Evolutionary conservation across 2,329 filamentous ascomycete genomes (phyloP), one percentile per base, ranked within the genome.

Genomic region (Fusarium haematococcum): DNA sequence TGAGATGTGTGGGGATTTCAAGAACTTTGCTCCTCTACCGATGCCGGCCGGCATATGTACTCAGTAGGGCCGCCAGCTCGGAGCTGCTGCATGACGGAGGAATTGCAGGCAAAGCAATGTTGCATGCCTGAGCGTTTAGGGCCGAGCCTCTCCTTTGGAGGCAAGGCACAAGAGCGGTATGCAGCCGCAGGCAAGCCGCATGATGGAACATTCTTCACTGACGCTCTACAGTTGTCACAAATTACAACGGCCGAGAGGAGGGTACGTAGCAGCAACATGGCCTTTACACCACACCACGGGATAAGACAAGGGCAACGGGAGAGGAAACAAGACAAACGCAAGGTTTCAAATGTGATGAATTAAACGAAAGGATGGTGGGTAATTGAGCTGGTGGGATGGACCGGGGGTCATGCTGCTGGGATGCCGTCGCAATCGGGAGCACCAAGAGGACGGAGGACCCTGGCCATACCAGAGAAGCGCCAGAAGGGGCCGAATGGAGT

Each of bases 361-460:
- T 68, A 65, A 66, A 64, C 30, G 50, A 56, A 65, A 70, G 63
- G 39, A 41, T 62, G 58, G 54, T 58, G 66, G 67, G 43, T 54
- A 64, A 66, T 71, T 57, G 61, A 41, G 63, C 58, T 39, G 58
- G 61, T 68, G 54, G 67, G 58, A 73, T 67, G 67, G 67, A 30
- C 67, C 54, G 70, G 66, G 69, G 69, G 58, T 63, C 27, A 63
- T 54, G 32, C 52, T 45, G 39, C 45, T 68, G 71, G 68, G 65
- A 45, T 66, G 27, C 25, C 54, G 62, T 64, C 68, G 64, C 62
- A 62, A 66, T 66, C 73, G 74, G 67, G 61, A 73, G 73, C 69
- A 77, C 76, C 73, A 70, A 79, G 69, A 71, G 74, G 69, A 72
- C 30, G 70, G 74, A 59, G 68, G 65, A 56, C 67, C 74, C 74